Base-by-base conservation (phyloP, 805 yeast species). In the Metschnikowia lachancei region DNA sequence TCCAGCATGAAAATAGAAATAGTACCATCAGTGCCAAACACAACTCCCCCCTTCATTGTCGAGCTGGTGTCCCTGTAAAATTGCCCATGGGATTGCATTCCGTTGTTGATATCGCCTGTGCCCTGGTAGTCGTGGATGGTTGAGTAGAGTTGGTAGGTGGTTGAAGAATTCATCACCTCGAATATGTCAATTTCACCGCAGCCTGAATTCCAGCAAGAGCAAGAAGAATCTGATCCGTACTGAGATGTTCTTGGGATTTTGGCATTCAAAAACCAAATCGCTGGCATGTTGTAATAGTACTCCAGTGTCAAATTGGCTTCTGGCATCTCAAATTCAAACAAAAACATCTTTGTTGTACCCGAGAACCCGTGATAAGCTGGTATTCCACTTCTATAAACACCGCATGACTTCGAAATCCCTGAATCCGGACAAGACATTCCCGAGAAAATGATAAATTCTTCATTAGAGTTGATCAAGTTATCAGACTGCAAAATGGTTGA, bases 111-210 rank as follows among this genome's bases (percentile, higher is more conserved):
- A 57, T 78, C 76, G 45, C 69, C 84, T 37, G 83, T 78, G 33
- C 87, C 88, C 64, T 85, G 94, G 73, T 76, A 85, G 59, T 83
- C 87, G 62, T 85, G 94, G 62, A 85, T 67, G 7, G 91, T 83
- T 16, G 89, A 73, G 65, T 71, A 82, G 55, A 85, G 72, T 47
- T 81, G 74, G 41, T 63, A 64, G 20, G 77, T 62, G 52, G 79
- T 78, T 13, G 88, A 80, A 46, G 69, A 65, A 65, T 85, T 85
- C 80, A 82, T 76, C 34, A 81, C 82, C 67, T 85, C 92, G 60
- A 85, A 85, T 54, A 83, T 77, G 65, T 85, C 92, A 55, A 80
- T 83, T 64, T 85, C 90, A 62, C 91, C 90, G 65, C 90, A 83
- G 10, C 91, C 92, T 24, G 84, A 75, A 37, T 77, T 70, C 91